Evolutionary conservation across 345 rosid species (phyloP).

Genomic region (Rhizophora mangle): DNA sequence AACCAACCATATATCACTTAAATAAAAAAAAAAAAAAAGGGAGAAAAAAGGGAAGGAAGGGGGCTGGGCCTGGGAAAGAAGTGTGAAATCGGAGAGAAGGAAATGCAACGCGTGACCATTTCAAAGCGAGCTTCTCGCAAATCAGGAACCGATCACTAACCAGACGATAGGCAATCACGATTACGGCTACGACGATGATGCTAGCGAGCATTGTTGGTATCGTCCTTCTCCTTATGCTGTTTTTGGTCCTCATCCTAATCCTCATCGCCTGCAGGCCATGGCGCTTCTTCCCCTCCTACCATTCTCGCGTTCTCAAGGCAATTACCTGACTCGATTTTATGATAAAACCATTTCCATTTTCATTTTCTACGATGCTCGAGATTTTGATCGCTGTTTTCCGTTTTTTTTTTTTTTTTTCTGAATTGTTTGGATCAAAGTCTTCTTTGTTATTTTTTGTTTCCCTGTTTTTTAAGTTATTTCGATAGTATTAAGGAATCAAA

Average conservation of each 20-base stretch:
- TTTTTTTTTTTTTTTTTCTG: neutral
- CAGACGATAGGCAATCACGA: constrained; percentile 30
- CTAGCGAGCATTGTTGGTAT: constrained; percentile 46
- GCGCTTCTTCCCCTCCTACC: constrained; percentile 56
- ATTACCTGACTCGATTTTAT: neutral
- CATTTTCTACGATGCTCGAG: neutral
- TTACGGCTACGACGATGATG: constrained; percentile 41
- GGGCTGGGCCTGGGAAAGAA: too few relatives aligned
- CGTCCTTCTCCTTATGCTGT: constrained; percentile 56
- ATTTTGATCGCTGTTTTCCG: too few relatives aligned
- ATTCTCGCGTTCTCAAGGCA: neutral
- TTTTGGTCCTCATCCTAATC: constrained; percentile 62
- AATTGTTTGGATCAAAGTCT: too few relatives aligned
- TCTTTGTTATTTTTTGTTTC: too few relatives aligned
- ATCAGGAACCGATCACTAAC: constrained; percentile 35
- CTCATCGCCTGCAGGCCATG: constrained; percentile 84
- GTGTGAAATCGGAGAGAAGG: neutral
- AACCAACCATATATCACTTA: too few relatives aligned
- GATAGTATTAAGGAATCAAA: too few relatives aligned
- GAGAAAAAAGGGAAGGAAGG: neutral
- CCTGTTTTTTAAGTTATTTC: neutral
- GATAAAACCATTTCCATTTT: constrained; percentile 22
- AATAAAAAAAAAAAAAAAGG: neutral
- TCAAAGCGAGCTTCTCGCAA: constrained; percentile 83
- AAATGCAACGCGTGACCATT: constrained; percentile 49